Evolutionary conservation across 2,329 filamentous ascomycete genomes (phyloP), one percentile per base, ranked within the genome.

Genomic region (Xylaria sp.): DNA sequence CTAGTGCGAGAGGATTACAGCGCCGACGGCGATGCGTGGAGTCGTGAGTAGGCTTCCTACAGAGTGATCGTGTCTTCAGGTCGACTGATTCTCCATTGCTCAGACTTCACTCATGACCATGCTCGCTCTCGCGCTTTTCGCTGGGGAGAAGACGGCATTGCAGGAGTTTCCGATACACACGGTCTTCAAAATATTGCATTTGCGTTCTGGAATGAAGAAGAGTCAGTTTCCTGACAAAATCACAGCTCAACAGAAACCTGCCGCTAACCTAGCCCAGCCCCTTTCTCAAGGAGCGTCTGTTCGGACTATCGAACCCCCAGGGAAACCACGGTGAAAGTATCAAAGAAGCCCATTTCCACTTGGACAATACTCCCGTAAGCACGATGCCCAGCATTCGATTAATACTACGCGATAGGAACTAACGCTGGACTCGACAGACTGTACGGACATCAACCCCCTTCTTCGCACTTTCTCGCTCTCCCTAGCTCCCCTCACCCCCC

Each of bases 81-180:
- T 58, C 43, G 46, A 67, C 80, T 83, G 70, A 81, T 46, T 55
- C 15, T 1, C 23, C 39, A 33, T 58, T n/a, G 60, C 66, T 33
- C 64, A 97, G 93, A 98, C 83, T 98, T 98, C 80, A 92, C 94
- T 33, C 94, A 98, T 82, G 94, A 98, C 71, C 91, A 97, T 82
- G 92, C 96, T 64, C 89, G 94, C 75, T 94, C 92, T 69, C 90
- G 95, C 81, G 89, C 94, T 71, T 98, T 94, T 80, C 89, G 95
- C 77, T 98, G 95, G 95, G 95, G 95, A 71, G 95, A 98, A 79
- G 95, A 98, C 79, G 95, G 95, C 72, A 98, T 98, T 82, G 94
- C 95, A 66, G 95, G 95, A 79, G 94, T 98, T 33, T 97, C 83
- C 72, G 94, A 98, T 80, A 94, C 93, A 18, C 95, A 98, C 79